phyloP scores from a whole-genome alignment of 1,139 yeast genomes.

The Kluyveromyces marxianus region DNA sequence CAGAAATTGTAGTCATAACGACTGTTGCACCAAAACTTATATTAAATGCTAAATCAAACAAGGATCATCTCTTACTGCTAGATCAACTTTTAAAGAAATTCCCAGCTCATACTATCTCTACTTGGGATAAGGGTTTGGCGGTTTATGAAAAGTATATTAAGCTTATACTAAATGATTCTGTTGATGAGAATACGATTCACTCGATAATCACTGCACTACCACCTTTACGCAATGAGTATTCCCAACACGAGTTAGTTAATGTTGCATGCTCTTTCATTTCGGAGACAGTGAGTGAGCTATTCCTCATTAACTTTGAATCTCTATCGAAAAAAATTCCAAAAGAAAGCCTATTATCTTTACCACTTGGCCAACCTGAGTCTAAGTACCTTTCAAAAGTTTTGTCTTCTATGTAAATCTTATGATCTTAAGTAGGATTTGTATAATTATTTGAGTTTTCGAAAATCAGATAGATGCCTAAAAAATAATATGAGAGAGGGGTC shows the following conservation, averaged over 20 bases:
- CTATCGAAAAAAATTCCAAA: constrained; percentile 4
- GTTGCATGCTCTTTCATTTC: constrained; percentile 28
- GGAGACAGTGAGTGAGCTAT: constrained; percentile 13
- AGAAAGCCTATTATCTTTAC: constrained; percentile 15
- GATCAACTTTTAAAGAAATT: constrained; percentile 39
- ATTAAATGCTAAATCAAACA: constrained; percentile 38
- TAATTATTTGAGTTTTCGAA: too few species aligned
- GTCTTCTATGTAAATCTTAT: constrained; percentile 4
- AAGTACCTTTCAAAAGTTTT: constrained; percentile 11
- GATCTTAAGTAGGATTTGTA: background rate
- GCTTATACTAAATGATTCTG: constrained; percentile 15
- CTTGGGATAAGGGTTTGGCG: constrained; percentile 57
- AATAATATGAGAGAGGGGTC: background rate
- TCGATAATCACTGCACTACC: constrained; percentile 43
- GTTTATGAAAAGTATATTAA: constrained; percentile 43
- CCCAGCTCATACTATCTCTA: constrained; percentile 41
- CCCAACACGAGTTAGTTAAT: constrained; percentile 14
- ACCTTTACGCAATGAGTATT: constrained; percentile 16
- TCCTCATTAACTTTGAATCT: constrained; percentile 7
- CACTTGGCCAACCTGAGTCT: constrained; percentile 24
- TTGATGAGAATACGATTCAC: constrained; percentile 25
- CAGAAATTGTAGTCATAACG: constrained; percentile 49
- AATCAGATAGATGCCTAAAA: too few species aligned
- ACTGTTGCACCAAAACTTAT: constrained; percentile 60
- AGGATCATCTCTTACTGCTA: constrained; percentile 35